A percentile compares a stretch with the other conserved stretches of the same genome.
These are phyloP conservation scores for Daldinia bambusicola DNA, from an alignment of 495 filamentous ascomycete genomes.

Conservation along the genomic window DNA sequence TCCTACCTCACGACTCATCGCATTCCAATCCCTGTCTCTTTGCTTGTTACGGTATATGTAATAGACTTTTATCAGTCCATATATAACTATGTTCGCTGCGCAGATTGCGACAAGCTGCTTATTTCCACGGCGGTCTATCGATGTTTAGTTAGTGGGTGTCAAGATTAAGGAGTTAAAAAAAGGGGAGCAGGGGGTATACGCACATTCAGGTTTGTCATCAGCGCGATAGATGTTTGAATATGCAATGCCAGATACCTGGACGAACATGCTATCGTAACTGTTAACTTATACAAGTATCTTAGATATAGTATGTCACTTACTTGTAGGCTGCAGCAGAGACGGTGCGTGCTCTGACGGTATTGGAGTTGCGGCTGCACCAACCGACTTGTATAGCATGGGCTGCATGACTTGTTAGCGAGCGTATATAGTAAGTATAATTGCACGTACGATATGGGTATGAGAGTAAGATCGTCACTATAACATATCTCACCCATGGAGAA, in stretches of 20 bases:
- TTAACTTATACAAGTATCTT: slow-evolving; percentile 1
- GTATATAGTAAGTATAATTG: slow-evolving; percentile 47
- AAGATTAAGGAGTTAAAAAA: neutral
- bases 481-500: slow-evolving; percentile 61
- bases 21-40: slow-evolving; percentile 60
- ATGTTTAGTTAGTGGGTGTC: slow-evolving; percentile 54
- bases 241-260: slow-evolving; percentile 70
- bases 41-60: slow-evolving; percentile 68
- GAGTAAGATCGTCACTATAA: slow-evolving; percentile 60
- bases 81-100: slow-evolving; percentile 65
- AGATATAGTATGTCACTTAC: slow-evolving; percentile 10
- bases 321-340: slow-evolving; percentile 49
- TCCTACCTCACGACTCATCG: slow-evolving; percentile 71
- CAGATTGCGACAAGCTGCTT: slow-evolving; percentile 66
- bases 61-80: slow-evolving; percentile 66
- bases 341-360: slow-evolving; percentile 68
- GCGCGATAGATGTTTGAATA: slow-evolving; percentile 71
- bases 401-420: slow-evolving; percentile 32
- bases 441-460: slow-evolving; percentile 48
- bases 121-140: slow-evolving; percentile 69
- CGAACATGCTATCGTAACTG: slow-evolving; percentile 65
- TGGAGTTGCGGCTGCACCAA: slow-evolving; percentile 67
- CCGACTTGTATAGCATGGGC: slow-evolving; percentile 65
- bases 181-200: neutral
- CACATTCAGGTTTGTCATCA: slow-evolving; percentile 57